These are phyloP conservation scores for Parascedosporium putredinis DNA, from an alignment of 2,329 filamentous ascomycete species.

Conservation along the genomic window DNA sequence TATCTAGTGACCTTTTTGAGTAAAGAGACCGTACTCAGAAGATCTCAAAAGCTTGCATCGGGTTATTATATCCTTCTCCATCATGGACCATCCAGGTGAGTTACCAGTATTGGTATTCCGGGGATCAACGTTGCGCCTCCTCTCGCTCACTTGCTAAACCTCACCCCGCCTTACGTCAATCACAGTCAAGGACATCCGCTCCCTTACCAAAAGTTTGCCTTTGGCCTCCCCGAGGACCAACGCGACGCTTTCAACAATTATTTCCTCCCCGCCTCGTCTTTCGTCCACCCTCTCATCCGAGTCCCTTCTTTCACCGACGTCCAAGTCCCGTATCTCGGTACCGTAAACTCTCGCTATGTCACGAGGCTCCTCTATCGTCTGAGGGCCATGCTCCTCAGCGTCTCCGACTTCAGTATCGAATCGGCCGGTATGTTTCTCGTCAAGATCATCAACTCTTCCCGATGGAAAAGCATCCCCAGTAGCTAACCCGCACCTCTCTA, in stretches of 20 bases:
- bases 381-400: not conserved
- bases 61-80: not conserved
- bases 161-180: not conserved
- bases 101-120: too few species aligned
- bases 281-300: conserved; percentile 65
- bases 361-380: not conserved
- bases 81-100: conserved; percentile 7
- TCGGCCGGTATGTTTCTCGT: conserved; percentile 1
- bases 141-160: not conserved
- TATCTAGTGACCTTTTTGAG: too few species aligned
- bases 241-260: conserved; percentile 55
- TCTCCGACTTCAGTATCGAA: not conserved
- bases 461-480: too few species aligned
- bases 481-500: not conserved
- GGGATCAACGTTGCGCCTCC: not conserved
- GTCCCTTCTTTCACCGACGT: not conserved
- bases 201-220: conserved; percentile 59
- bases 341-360: conserved; percentile 3
- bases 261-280: conserved; percentile 62
- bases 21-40: too few species aligned
- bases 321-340: not conserved
- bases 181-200: conserved; percentile 47
- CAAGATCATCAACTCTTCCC: too few species aligned
- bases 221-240: conserved; percentile 57
- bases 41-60: too few species aligned